These are phyloP conservation scores for Fusarium neocosmosporiellum DNA, from an alignment of 2,329 filamentous ascomycete genomes.

Conservation along the genomic window DNA sequence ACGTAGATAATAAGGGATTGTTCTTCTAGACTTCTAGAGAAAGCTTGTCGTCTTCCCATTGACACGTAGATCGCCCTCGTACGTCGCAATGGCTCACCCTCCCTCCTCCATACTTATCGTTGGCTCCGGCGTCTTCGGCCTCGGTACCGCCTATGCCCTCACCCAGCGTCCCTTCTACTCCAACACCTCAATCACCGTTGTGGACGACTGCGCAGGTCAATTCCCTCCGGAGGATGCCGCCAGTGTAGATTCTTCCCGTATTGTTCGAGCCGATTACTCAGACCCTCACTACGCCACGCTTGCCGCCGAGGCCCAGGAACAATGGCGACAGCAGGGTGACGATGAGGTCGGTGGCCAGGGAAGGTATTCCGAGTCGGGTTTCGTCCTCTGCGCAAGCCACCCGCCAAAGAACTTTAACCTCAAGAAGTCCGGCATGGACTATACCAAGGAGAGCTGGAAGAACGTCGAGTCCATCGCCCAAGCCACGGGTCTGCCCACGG, in stretches of 20 bases:
- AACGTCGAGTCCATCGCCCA: constrained; percentile 67
- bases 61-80: constrained; percentile 11
- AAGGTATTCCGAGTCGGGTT: constrained; percentile 76
- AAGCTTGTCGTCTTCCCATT: constrained; percentile 16
- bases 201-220: constrained; percentile 67
- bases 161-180: constrained; percentile 68
- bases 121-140: constrained; percentile 74
- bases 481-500: constrained; percentile 51
- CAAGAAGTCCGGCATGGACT: constrained; percentile 63
- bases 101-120: constrained; percentile 72
- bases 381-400: constrained; percentile 71
- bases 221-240: constrained; percentile 71
- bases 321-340: constrained; percentile 72
- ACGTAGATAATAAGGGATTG: constrained; percentile 29
- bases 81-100: constrained; percentile 44
- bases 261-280: constrained; percentile 82
- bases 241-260: constrained; percentile 72
- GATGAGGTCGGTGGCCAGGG: constrained; percentile 69
- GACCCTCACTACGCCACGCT: constrained; percentile 81
- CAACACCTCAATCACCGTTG: constrained; percentile 65
- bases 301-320: constrained; percentile 74
- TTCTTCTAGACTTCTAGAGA: constrained; percentile 2
- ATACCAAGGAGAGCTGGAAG: constrained; percentile 68
- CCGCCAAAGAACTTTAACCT: constrained; percentile 44
- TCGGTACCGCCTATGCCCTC: constrained; percentile 74